Evolutionary conservation across 2,329 filamentous ascomycete genomes (phyloP).

Genomic region (Sarocladium oryzae): DNA sequence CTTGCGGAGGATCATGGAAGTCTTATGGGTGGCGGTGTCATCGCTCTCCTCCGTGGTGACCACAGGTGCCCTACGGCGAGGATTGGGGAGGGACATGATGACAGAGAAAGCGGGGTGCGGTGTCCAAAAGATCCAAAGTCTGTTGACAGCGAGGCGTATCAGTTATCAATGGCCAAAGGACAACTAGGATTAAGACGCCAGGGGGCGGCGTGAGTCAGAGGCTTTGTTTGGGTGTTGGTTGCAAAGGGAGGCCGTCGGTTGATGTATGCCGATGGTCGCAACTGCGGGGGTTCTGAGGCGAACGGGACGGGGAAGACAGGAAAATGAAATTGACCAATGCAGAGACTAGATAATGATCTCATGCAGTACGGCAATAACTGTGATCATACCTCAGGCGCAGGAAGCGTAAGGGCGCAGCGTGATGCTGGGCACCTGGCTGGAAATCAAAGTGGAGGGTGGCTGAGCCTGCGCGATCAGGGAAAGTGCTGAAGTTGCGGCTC

Average conservation of each 20-base stretch:
- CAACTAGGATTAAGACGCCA: not conserved
- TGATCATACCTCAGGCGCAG: conserved; percentile 1
- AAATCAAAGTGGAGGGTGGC: conserved; percentile 4
- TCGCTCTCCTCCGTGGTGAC: not conserved
- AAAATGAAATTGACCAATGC: not conserved
- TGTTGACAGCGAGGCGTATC: conserved; percentile 5
- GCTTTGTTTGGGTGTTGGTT: not conserved
- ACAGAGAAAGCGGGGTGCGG: conserved; percentile 7
- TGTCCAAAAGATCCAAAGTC: conserved; percentile 1
- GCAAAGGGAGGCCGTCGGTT: conserved; percentile 5
- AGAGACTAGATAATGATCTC: conserved; percentile 4
- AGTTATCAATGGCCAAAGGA: conserved; percentile 6
- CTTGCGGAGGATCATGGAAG: conserved; percentile 51
- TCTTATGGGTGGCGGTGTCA: not conserved
- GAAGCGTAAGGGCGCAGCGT: not conserved
- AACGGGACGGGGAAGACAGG: conserved; percentile 2
- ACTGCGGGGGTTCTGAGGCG: not conserved
- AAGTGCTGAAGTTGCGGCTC: conserved; percentile 1
- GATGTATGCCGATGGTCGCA: not conserved
- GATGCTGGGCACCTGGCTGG: not conserved
- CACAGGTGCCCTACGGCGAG: conserved; percentile 5
- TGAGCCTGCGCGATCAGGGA: conserved; percentile 3
- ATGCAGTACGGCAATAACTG: not conserved
- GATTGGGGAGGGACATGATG: conserved; percentile 5
- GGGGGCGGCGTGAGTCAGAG: conserved; percentile 6